A percentile compares a stretch with the other conserved stretches of the same genome.
Evolutionary conservation across 2,329 filamentous ascomycete genomes (phyloP).

Genomic region (Aspergillus pseudonomiae): DNA sequence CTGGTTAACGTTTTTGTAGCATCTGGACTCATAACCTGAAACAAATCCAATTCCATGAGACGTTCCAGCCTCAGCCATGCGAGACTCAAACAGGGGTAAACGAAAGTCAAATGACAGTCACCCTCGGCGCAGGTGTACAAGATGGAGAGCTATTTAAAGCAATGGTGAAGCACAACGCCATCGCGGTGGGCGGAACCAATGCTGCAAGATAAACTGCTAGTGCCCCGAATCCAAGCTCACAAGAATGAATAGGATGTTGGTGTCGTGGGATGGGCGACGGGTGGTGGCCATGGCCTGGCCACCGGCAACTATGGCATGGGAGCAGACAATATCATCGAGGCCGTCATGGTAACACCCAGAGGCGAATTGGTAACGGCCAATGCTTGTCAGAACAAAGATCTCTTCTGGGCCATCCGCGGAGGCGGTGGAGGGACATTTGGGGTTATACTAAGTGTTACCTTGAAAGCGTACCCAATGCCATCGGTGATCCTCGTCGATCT

Average conservation of each 20-base stretch:
- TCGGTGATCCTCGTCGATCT: background rate
- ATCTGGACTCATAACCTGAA: constrained; percentile 49
- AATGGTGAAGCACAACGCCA: constrained; percentile 7
- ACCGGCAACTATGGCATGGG: constrained; percentile 54
- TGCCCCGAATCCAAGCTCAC: background rate
- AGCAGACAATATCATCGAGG: constrained; percentile 52
- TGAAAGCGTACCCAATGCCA: constrained; percentile 29
- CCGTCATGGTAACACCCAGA: constrained; percentile 52
- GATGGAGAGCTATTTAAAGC: constrained; percentile 10
- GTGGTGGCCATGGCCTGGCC: constrained; percentile 59
- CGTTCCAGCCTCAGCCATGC: constrained; percentile 12
- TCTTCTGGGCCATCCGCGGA: constrained; percentile 25
- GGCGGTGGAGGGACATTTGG: constrained; percentile 24
- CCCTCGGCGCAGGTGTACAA: constrained; percentile 14
- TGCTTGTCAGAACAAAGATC: constrained; percentile 21
- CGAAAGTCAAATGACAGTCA: constrained; percentile 3
- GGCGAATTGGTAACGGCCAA: constrained; percentile 21
- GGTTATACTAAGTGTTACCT: constrained; percentile 14
- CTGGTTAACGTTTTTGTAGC: constrained; percentile 29
- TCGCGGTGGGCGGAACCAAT: constrained; percentile 10
- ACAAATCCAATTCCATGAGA: constrained; percentile 29
- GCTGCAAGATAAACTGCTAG: background rate
- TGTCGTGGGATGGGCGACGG: constrained; percentile 42
- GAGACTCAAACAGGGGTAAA: background rate
- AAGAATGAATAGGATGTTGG: constrained; percentile 5